Evolutionary conservation across 164 flowering plant species (phyloP).

Genomic region (Piper longum): DNA sequence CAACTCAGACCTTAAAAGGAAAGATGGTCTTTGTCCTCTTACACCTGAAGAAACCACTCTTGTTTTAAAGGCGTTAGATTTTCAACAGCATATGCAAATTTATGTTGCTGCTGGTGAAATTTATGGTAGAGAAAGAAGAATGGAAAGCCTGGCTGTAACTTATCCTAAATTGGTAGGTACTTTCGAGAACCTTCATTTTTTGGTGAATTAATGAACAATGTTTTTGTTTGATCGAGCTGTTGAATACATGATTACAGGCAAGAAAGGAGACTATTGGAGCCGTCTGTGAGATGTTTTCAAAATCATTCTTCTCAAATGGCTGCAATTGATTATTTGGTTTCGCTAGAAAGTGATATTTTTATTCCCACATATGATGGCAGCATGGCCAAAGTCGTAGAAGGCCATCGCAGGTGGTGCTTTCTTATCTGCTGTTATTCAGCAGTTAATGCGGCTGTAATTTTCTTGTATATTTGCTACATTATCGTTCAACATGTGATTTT

Average conservation of each 20-base stretch:
- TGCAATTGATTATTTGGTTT: slow-evolving; percentile 84
- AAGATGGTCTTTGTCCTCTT: slow-evolving; percentile 76
- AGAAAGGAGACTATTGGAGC: slow-evolving; percentile 36
- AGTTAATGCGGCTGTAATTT: background rate
- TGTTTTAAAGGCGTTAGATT: slow-evolving; percentile 49
- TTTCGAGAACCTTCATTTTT: background rate
- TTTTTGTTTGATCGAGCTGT: too few relatives aligned
- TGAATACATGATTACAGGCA: slow-evolving; percentile 26
- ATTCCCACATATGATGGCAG: slow-evolving; percentile 96
- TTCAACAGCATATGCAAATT: slow-evolving; percentile 47
- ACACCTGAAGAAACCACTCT: slow-evolving; percentile 88
- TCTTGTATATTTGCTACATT: background rate
- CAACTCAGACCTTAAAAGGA: slow-evolving; percentile 62
- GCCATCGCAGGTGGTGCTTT: slow-evolving; percentile 70
- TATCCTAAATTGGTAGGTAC: slow-evolving; percentile 75
- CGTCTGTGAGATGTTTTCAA: slow-evolving; percentile 43
- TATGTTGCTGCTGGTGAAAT: slow-evolving; percentile 34
- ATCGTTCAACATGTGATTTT: background rate
- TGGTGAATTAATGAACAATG: background rate
- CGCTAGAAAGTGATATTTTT: slow-evolving; percentile 9
- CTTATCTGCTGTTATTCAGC: background rate
- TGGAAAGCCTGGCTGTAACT: slow-evolving; percentile 41
- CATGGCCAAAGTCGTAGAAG: slow-evolving; percentile 98
- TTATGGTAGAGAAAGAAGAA: slow-evolving; percentile 45
- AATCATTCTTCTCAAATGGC: slow-evolving; percentile 48